A percentile compares a stretch with the other conserved stretches of the same genome.
Conservation (phyloP, 768 basidiomycete genomes). For the Boletus rex-veris region DNA sequence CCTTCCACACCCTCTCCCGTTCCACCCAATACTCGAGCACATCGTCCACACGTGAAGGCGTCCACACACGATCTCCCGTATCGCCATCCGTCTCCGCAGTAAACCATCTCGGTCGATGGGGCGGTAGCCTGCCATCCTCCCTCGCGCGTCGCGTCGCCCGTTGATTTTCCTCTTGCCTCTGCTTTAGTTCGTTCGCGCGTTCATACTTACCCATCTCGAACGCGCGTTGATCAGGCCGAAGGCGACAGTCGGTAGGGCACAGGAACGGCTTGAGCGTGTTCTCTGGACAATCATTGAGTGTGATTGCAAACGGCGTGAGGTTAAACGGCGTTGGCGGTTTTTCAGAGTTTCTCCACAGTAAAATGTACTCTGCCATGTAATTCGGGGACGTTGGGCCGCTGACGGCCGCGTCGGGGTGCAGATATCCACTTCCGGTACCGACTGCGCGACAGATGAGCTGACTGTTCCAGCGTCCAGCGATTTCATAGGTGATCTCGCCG, state of each 20-base stretch:
- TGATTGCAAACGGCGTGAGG: constrained; percentile 90
- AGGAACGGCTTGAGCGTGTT: constrained; percentile 67
- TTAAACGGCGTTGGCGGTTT: constrained; percentile 88
- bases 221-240: constrained; percentile 90
- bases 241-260: constrained; percentile 87
- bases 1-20: constrained; percentile 60
- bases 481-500: constrained; percentile 74
- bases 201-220: constrained; percentile 90
- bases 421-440: constrained; percentile 53
- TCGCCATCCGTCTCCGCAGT: constrained; percentile 76
- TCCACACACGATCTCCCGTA: constrained; percentile 88
- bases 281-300: constrained; percentile 82
- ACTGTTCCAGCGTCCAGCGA: constrained; percentile 93
- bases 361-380: constrained; percentile 64
- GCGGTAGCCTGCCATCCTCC: constrained; percentile 68
- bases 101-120: constrained; percentile 89
- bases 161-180: constrained; percentile 81
- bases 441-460: constrained; percentile 84
- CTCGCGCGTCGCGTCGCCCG: constrained; percentile 61
- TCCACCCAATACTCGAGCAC: constrained; percentile 82
- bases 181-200: constrained; percentile 76
- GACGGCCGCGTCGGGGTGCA: constrained; percentile 71
- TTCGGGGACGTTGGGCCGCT: constrained; percentile 42
- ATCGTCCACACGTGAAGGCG: constrained; percentile 51
- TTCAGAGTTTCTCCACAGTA: constrained; percentile 91